A percentile compares a stretch with the other conserved stretches of the same genome.
Evolutionary conservation across 1,139 yeast genomes (phyloP).

Genomic region (Kodamaea anthophila): DNA sequence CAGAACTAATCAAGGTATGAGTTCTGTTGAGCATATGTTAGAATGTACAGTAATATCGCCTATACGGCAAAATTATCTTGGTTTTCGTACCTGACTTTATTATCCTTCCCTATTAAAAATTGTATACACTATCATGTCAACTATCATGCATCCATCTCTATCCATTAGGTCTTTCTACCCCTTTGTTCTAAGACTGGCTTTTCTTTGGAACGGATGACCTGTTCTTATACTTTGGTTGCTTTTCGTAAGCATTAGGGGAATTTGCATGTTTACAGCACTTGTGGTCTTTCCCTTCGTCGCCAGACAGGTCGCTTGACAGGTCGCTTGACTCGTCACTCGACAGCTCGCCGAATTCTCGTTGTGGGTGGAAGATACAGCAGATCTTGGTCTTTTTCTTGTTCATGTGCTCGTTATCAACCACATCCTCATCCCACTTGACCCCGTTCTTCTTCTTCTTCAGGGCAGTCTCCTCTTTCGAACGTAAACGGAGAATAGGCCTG

Average conservation of each 20-base stretch:
- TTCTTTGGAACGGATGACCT: conserved; percentile 13
- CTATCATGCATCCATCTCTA: too few species aligned
- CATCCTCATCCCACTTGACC: conserved; percentile 82
- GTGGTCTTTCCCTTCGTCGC: conserved; percentile 18
- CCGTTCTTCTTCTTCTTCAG: conserved; percentile 24
- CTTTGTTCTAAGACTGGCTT: background rate
- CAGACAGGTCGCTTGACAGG: conserved; percentile 28
- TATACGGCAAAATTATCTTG: too few species aligned
- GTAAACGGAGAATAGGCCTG: conserved; percentile 12
- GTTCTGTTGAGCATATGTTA: too few species aligned
- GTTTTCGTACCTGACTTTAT: too few species aligned
- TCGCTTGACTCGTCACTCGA: conserved; percentile 25
- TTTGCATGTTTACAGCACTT: conserved; percentile 4
- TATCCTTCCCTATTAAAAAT: too few species aligned
- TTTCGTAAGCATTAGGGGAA: conserved; percentile 71
- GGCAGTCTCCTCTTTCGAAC: conserved; percentile 4
- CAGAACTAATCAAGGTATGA: too few species aligned
- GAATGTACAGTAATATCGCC: too few species aligned
- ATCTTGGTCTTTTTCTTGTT: conserved; percentile 83
- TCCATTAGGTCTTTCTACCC: too few species aligned
- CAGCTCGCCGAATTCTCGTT: conserved; percentile 49
- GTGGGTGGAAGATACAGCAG: conserved; percentile 94
- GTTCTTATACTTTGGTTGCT: conserved; percentile 57
- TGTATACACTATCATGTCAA: too few species aligned
- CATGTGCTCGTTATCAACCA: conserved; percentile 84